phyloP scores from a whole-genome alignment of 768 basidiomycete species.

The Russula sp. region DNA sequence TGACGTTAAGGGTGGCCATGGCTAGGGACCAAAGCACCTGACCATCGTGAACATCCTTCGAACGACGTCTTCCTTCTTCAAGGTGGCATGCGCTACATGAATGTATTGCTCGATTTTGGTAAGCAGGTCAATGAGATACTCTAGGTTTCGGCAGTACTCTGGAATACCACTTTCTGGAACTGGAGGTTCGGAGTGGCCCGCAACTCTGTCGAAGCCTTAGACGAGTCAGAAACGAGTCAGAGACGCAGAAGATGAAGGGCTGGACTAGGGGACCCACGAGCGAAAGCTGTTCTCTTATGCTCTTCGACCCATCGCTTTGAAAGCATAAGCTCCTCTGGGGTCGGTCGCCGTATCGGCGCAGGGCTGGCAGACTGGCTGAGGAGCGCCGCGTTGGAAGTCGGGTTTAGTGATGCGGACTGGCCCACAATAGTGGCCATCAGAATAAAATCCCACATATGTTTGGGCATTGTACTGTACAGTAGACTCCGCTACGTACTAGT shows the following conservation, averaged over 20 bases:
- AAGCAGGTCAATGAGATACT: neutral
- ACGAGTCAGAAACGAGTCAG: neutral
- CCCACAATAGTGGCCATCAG: neutral
- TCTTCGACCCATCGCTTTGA: conserved; percentile 11
- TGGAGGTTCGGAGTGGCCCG: neutral
- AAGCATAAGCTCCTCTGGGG: neutral
- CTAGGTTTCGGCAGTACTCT: conserved; percentile 15
- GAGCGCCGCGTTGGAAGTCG: neutral
- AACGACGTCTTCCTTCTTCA: conserved; percentile 5
- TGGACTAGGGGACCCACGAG: neutral
- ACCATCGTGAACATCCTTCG: conserved; percentile 14
- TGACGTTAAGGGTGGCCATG: neutral
- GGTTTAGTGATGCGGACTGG: conserved; percentile 7
- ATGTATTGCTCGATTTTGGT: conserved; percentile 12
- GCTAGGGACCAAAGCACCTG: neutral
- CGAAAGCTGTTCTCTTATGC: conserved; percentile 2
- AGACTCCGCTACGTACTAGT: too few species aligned
- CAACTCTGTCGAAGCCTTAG: neutral
- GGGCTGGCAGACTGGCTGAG: neutral
- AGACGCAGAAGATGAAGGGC: neutral
- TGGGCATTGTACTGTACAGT: too few species aligned
- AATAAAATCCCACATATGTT: too few species aligned
- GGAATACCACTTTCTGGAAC: conserved; percentile 3
- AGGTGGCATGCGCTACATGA: neutral
- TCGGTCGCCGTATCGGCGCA: neutral